Conservation (phyloP, 805 yeast species). For the Myxozyma neotropica region DNA sequence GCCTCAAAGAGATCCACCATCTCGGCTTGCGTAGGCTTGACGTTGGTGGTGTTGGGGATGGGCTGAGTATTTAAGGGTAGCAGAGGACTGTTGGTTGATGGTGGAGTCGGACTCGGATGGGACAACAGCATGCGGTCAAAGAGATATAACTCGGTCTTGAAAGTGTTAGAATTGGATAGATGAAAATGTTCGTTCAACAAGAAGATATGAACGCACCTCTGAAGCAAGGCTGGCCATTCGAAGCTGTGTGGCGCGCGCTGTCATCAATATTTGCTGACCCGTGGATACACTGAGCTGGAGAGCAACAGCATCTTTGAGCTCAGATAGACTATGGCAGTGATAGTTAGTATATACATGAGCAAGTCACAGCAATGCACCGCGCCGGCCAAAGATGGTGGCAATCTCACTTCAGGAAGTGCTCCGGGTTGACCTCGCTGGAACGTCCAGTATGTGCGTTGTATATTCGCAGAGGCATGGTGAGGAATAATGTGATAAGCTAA, state of each 20-base stretch:
- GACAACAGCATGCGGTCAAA: constrained; percentile 28
- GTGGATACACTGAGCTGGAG: constrained; percentile 17
- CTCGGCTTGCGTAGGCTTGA: constrained; percentile 24
- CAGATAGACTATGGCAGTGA: constrained; percentile 14
- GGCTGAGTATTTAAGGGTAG: constrained; percentile 32
- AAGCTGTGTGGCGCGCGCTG: constrained; percentile 31
- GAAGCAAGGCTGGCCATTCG: constrained; percentile 25
- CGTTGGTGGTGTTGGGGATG: constrained; percentile 22
- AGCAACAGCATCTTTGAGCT: constrained; percentile 27
- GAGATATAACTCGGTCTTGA: constrained; percentile 27
- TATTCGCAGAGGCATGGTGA: constrained; percentile 20
- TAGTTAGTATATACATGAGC: neutral
- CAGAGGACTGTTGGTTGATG: constrained; percentile 26
- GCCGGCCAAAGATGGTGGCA: too few relatives aligned
- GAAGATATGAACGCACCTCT: constrained; percentile 19
- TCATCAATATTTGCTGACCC: constrained; percentile 31
- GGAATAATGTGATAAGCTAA: neutral
- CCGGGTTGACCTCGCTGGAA: constrained; percentile 17
- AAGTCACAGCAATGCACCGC: neutral
- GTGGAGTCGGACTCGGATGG: constrained; percentile 29
- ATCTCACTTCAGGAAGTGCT: constrained; percentile 21
- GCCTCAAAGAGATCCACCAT: constrained; percentile 28
- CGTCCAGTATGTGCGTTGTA: constrained; percentile 33
- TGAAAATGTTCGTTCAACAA: neutral
- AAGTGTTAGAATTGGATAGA: neutral